Conservation (phyloP, 2,329 filamentous ascomycete genomes). For the Ascochyta fabae region DNA sequence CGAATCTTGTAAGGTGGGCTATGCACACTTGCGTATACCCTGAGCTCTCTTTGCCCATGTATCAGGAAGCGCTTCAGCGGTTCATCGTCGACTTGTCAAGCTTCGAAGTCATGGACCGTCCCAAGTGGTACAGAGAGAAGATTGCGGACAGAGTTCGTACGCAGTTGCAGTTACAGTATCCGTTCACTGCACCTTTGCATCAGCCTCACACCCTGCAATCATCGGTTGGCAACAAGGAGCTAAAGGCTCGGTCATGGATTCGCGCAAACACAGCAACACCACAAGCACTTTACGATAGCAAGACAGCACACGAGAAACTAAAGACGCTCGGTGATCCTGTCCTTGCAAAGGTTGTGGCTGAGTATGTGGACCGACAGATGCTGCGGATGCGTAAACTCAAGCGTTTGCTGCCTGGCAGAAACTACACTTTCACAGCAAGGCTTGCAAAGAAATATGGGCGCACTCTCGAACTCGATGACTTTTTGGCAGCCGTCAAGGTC, state of each 20-base stretch:
- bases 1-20: conserved; percentile 70
- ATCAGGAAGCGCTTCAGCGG: conserved; percentile 27
- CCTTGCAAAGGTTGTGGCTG: conserved; percentile 59
- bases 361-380: conserved; percentile 60
- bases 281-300: conserved; percentile 48
- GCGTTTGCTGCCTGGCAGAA: conserved; percentile 61
- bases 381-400: conserved; percentile 68
- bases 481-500: conserved; percentile 63
- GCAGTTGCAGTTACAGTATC: conserved; percentile 32
- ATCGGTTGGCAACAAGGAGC: conserved; percentile 16
- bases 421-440: conserved; percentile 67
- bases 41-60: conserved; percentile 33
- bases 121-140: conserved; percentile 35
- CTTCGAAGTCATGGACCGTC: conserved; percentile 33
- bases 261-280: conserved; percentile 55
- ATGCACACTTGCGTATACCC: conserved; percentile 52
- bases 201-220: neutral
- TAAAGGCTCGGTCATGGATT: conserved; percentile 53
- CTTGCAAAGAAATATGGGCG: conserved; percentile 65
- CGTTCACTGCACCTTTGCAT: conserved; percentile 37
- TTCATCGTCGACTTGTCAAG: conserved; percentile 39
- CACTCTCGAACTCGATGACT: conserved; percentile 49
- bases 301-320: conserved; percentile 52
- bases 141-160: conserved; percentile 33
- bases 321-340: conserved; percentile 38